Evolutionary conservation across 345 rosid genomes (phyloP).

Genomic region (Dipteronia dyeriana): DNA sequence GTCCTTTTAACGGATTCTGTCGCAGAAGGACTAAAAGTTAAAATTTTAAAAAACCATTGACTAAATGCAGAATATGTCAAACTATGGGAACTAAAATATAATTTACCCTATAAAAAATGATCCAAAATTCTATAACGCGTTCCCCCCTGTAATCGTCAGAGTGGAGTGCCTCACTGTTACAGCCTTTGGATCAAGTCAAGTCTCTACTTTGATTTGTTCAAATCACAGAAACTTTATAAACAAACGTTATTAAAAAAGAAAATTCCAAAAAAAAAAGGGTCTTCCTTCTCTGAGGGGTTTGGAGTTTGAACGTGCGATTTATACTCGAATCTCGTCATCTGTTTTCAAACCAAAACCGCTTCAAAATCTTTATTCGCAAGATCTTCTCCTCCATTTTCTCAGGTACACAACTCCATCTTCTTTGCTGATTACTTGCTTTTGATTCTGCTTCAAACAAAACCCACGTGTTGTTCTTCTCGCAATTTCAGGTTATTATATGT

Average conservation of each 20-base stretch:
- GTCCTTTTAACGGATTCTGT: too few species aligned
- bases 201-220: not conserved
- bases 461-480: not conserved
- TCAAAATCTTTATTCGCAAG: not conserved
- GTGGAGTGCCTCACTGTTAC: not conserved
- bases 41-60: too few species aligned
- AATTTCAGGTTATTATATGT: not conserved
- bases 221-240: not conserved
- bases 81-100: too few species aligned
- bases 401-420: not conserved
- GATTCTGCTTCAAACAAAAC: constrained; percentile 5
- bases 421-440: not conserved
- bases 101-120: too few species aligned
- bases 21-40: too few species aligned
- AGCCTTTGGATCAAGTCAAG: not conserved
- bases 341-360: not conserved
- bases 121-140: too few species aligned
- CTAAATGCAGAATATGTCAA: too few species aligned
- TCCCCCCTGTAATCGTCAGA: not conserved
- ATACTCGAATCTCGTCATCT: not conserved
- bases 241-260: not conserved
- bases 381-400: constrained; percentile 4
- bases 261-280: not conserved
- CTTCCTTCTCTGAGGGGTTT: not conserved
- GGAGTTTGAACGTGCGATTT: constrained; percentile 10